Conservation (phyloP, 2,329 filamentous ascomycete species). For the Penicillium rolfsii region DNA sequence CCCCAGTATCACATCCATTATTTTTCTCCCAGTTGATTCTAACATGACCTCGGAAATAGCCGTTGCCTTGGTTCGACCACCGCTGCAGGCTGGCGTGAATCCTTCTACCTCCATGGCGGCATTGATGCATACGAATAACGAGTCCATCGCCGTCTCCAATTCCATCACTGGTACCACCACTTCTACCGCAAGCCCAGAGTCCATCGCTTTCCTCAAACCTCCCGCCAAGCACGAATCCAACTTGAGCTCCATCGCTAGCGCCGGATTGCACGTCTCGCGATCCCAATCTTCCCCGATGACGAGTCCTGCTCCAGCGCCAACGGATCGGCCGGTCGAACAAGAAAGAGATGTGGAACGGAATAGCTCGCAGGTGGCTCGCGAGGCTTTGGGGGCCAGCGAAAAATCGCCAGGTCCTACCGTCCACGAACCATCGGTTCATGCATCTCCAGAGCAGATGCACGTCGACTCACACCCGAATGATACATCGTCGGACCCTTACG, state of each 20-base stretch:
- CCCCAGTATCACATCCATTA: conserved; percentile 6
- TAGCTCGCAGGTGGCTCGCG: conserved; percentile 47
- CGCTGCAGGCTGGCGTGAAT: conserved; percentile 37
- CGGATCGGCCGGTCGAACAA: conserved; percentile 36
- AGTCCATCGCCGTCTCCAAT: conserved; percentile 44
- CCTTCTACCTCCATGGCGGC: conserved; percentile 47
- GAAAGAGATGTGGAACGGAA: conserved; percentile 40
- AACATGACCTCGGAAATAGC: conserved; percentile 44
- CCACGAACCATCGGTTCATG: conserved; percentile 53
- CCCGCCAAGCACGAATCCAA: conserved; percentile 43
- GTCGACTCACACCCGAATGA: conserved; percentile 57
- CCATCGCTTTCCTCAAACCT: conserved; percentile 40
- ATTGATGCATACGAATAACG: conserved; percentile 48
- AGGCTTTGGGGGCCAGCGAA: conserved; percentile 45
- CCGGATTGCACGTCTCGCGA: conserved; percentile 47
- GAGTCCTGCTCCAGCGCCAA: conserved; percentile 57
- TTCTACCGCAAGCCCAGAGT: conserved; percentile 37
- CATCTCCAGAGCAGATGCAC: conserved; percentile 51
- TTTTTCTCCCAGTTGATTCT: conserved; percentile 24
- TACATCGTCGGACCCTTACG: conserved; percentile 46
- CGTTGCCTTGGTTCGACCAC: conserved; percentile 36
- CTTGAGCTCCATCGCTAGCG: conserved; percentile 48
- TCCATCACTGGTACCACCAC: conserved; percentile 36
- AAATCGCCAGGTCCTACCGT: conserved; percentile 43
- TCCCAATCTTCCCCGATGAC: conserved; percentile 44